Conservation (phyloP, 768 basidiomycete genomes). For the Kwoniella dendrophila region DNA sequence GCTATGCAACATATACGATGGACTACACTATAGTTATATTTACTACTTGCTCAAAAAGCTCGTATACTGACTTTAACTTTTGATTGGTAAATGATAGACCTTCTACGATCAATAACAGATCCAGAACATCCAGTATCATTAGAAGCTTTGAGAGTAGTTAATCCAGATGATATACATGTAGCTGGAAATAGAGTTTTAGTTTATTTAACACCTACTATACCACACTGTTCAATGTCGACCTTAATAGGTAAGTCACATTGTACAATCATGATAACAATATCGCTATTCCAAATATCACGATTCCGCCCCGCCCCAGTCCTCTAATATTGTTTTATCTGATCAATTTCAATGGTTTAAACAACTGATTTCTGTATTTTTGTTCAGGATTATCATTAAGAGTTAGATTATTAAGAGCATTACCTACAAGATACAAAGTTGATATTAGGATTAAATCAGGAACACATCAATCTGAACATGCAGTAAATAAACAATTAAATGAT, state of each 20-base stretch:
- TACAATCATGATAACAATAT: too few relatives aligned
- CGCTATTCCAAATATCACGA: too few relatives aligned
- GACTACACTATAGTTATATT: too few relatives aligned
- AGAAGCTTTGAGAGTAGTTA: slow-evolving; percentile 94
- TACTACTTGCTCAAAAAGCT: too few relatives aligned
- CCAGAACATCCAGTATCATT: slow-evolving; percentile 91
- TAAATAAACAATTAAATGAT: slow-evolving; percentile 98
- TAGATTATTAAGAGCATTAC: slow-evolving; percentile 81
- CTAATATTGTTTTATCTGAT: slow-evolving; percentile 8
- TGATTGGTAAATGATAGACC: slow-evolving; percentile 61
- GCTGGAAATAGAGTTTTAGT: slow-evolving; percentile 68
- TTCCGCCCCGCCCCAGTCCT: too few relatives aligned
- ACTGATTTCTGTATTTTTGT: neutral
- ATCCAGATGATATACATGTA: slow-evolving; percentile 76
- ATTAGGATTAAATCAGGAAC: slow-evolving; percentile 90
- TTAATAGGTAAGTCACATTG: slow-evolving; percentile 70
- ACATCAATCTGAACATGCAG: slow-evolving; percentile 91
- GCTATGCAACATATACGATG: too few relatives aligned
- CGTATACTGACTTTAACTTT: too few relatives aligned
- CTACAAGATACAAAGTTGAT: slow-evolving; percentile 90
- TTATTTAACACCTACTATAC: slow-evolving; percentile 96
- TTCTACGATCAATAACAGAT: slow-evolving; percentile 88
- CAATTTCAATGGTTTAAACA: neutral
- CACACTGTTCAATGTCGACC: slow-evolving; percentile 96
- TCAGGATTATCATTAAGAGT: slow-evolving; percentile 94